Evolutionary conservation across 31 red algal species (phyloP).

Genomic region (Odonthalia washingtoniensis): DNA sequence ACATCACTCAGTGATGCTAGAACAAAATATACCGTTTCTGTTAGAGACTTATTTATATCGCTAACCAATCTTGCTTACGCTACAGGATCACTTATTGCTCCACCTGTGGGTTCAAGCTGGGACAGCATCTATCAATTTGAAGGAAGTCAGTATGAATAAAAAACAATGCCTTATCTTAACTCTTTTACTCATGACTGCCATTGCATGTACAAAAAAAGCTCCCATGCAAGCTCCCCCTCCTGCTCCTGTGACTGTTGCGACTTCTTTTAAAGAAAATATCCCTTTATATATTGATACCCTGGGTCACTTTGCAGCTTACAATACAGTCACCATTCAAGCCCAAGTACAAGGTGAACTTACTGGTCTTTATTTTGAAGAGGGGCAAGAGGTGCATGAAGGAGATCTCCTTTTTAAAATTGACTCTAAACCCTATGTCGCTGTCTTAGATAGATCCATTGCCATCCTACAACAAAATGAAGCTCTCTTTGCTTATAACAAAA

Average conservation of each 20-base stretch:
- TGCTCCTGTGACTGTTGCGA: slow-evolving; percentile 9
- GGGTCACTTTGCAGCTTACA: not conserved
- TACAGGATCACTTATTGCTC: too few species aligned
- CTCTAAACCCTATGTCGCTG: not conserved
- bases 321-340: not conserved
- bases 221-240: too few species aligned
- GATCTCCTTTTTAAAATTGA: slow-evolving; percentile 10
- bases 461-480: slow-evolving; percentile 9
- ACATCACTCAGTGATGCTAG: too few species aligned
- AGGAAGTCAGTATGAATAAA: too few species aligned
- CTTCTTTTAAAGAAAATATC: slow-evolving; percentile 6
- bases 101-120: too few species aligned
- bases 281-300: not conserved
- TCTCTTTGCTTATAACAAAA: not conserved
- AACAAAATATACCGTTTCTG: too few species aligned
- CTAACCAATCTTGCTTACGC: too few species aligned
- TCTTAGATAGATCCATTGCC: slow-evolving; percentile 1
- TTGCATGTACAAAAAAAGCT: too few species aligned
- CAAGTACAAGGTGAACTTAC: not conserved
- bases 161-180: too few species aligned
- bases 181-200: too few species aligned
- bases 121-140: too few species aligned
- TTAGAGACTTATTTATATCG: too few species aligned
- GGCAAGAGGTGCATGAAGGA: not conserved
- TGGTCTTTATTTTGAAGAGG: slow-evolving; percentile 28